These are phyloP conservation scores for Zygoascus bituminiphila DNA, from an alignment of 805 yeast genomes.

Conservation along the genomic window DNA sequence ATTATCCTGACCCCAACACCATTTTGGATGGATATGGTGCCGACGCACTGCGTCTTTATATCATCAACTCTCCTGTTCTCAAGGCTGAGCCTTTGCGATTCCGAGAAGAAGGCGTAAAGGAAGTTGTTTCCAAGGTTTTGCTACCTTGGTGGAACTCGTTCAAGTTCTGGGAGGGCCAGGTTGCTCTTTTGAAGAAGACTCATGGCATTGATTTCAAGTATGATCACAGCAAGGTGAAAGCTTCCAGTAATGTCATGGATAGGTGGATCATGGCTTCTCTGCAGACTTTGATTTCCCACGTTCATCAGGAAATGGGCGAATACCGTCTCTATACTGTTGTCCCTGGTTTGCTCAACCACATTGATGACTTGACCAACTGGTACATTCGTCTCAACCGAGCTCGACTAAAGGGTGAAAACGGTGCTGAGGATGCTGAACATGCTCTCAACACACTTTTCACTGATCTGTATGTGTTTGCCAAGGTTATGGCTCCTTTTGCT, in stretches of 20 bases:
- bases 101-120: constrained; percentile 98
- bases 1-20: constrained; percentile 89
- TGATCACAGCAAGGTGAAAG: constrained; percentile 30
- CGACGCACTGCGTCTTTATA: constrained; percentile 90
- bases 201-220: constrained; percentile 63
- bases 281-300: constrained; percentile 79
- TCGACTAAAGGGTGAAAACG: constrained; percentile 93
- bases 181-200: constrained; percentile 72
- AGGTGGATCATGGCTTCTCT: constrained; percentile 94
- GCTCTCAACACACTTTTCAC: constrained; percentile 90
- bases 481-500: constrained; percentile 99
- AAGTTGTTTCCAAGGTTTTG: constrained; percentile 89
- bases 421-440: constrained; percentile 70
- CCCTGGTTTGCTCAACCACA: constrained; percentile 77
- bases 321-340: constrained; percentile 95
- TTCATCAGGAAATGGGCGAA: constrained; percentile 82
- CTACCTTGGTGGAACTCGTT: constrained; percentile 98
- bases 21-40: constrained; percentile 90
- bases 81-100: constrained; percentile 95
- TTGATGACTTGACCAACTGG: constrained; percentile 97
- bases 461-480: constrained; percentile 75
- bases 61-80: constrained; percentile 95
- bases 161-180: constrained; percentile 93
- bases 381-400: constrained; percentile 96
- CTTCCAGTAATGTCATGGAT: constrained; percentile 88